Base-by-base conservation (phyloP, 805 yeast species). In the Hanseniaspora mollemarum region DNA sequence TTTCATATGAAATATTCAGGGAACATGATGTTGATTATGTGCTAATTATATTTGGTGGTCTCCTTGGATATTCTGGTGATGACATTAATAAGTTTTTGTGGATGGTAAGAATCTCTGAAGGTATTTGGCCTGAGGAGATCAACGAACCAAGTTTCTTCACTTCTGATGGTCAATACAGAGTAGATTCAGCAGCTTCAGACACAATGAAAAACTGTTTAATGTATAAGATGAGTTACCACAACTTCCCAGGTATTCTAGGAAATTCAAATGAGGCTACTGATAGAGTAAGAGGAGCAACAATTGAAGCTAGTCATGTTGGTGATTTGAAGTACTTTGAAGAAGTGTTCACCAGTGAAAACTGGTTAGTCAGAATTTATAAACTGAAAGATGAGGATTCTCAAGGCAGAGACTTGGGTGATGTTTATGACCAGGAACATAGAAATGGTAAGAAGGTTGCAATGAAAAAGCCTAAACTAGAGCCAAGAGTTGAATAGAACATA, bases 41-140 rank as follows among this genome's bases (percentile, higher is more conserved):
- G 18, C 71, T 92, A 55, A 81, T 92, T 51, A 83, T 92, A 52
- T 92, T 90, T 66, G 99, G 98, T 49, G 98, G 98, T 24, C 69
- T 87, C 38, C 62, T 92, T 46, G 98, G 97, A 24, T 92, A 77
- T 70, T 81, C 92, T 18, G 97, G 98, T 54, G 98, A 92, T 67
- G 98, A 94, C 68, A 71, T 92, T 60, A 92, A 92, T 72, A 92
- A 92, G 69, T 92, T 87, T 69, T 68, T 92, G 62, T 94, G 99
- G 98, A 92, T 92, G 99, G 87, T 92, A 26, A 78, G 98, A 66
- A 92, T 92, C 58, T 77, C 96, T n/a, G 95, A 92, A 68, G 98
- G 98, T 50, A 86, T 92, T 54, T 92, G 99, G 99, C 99, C 98
- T 1, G 96, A 92, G n/a, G 97, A 92, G 63, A 80, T 92, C 53